Evolutionary conservation across 23 red algal species (phyloP), one percentile per base, ranked within the genome.

Genomic region (Pyropia yezoensis): DNA sequence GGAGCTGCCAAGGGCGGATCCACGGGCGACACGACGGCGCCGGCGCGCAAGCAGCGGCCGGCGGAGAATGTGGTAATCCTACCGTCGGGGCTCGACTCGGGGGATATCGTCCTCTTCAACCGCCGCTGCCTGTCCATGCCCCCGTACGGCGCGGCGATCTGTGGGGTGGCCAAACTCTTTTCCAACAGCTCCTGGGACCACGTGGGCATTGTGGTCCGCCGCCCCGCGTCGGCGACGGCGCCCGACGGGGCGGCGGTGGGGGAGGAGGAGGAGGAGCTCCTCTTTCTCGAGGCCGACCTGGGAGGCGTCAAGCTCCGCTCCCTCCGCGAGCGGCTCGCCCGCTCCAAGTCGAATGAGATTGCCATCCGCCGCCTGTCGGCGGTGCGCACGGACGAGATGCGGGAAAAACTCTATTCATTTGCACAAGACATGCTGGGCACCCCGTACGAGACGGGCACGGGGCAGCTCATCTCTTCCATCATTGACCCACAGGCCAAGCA

Each of bases 81-180:
- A 25, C 93, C 93, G 14, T 57, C 80, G 3, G 81, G 85, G 21
- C 61, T 97, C 19, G 93, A 97, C 72, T 86, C 85, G n/a, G 93
- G 93, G 27, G 93, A 97, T 56, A 76, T 97, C 26, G 93, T 97
- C 13, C 93, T 97, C 54, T 97, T 97, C 64, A 97, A 97, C 68
- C 65, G 93, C 25, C 75, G 85, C 22, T 97, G 87, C 47, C 56
- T 75, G 27, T 77, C 84, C 11, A 97, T 97, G 93, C 57, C 84
- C 21, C 76, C 78, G 15, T 78, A 80, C 11, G 93, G 85, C 18
- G 85, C 85, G 24, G 61, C 71, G n/a, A 83, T 97, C 18, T 97
- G 93, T 60, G 81, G 54, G 16, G 69, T 87, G 15, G 63, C 93
- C 27, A 97, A 97, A 49, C 56, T 89, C 18, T 79, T 90, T 29